Conservation (phyloP, 768 basidiomycete genomes). For the Ramaria rubella region DNA sequence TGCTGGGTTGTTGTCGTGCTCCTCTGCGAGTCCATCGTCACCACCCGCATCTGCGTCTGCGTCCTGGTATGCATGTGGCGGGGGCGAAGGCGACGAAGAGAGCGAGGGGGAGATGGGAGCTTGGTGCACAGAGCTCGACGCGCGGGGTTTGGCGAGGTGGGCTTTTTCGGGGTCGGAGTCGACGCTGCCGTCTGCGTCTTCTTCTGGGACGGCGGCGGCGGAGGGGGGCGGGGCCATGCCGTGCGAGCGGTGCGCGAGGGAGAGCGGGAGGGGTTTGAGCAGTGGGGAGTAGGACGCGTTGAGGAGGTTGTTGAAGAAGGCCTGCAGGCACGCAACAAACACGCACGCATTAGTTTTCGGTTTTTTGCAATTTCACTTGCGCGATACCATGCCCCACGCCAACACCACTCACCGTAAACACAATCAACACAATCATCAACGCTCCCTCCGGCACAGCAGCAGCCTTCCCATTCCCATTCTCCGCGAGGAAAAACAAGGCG, state of each 20-base stretch:
- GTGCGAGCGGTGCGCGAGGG: constrained; percentile 65
- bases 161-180: too few relatives aligned
- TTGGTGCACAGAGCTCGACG: too few relatives aligned
- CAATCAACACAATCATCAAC: constrained; percentile 79
- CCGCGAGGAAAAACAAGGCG: constrained; percentile 86
- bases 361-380: neutral
- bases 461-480: constrained; percentile 42
- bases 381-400: neutral
- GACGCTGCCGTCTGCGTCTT: constrained; percentile 10
- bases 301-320: constrained; percentile 67
- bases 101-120: too few relatives aligned
- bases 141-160: neutral
- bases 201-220: constrained; percentile 16
- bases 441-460: constrained; percentile 68
- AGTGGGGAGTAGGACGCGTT: constrained; percentile 79
- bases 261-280: constrained; percentile 65
- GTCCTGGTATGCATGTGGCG: too few relatives aligned
- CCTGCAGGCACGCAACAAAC: constrained; percentile 30
- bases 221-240: too few relatives aligned
- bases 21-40: constrained; percentile 15
- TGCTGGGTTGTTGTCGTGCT: constrained; percentile 16
- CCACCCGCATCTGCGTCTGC: neutral
- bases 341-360: neutral
- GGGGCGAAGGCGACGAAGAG: too few relatives aligned
- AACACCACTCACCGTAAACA: constrained; percentile 58